Conservation (phyloP, 305 asterid species). For the Caryopteris hybrid region DNA sequence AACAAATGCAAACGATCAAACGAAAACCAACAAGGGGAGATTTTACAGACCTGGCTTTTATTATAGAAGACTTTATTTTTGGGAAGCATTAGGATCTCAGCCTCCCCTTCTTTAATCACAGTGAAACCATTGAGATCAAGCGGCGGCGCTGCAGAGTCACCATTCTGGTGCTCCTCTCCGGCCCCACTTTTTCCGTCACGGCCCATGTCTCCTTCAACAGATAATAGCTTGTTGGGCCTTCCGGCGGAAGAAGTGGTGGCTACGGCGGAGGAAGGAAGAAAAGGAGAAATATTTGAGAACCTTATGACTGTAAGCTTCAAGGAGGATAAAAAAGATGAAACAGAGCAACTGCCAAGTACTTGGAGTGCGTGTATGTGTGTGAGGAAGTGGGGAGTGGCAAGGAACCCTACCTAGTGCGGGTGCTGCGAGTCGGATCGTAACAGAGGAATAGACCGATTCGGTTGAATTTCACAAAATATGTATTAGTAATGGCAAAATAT, state of each 20-base stretch:
- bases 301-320: too few species aligned
- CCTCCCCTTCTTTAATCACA: constrained; percentile 84
- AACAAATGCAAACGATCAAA: too few species aligned
- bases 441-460: too few species aligned
- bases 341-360: too few species aligned
- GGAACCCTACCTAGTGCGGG: too few species aligned
- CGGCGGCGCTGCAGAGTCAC: constrained; percentile 24
- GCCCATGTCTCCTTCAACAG: constrained; percentile 34
- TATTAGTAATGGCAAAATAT: too few species aligned
- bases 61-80: constrained; percentile 85
- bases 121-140: constrained; percentile 61
- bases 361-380: too few species aligned
- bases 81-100: constrained; percentile 89
- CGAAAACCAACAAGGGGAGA: neutral
- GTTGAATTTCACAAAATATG: too few species aligned
- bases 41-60: constrained; percentile 68
- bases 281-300: too few species aligned
- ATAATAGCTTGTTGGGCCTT: neutral
- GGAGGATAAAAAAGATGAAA: neutral
- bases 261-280: constrained; percentile 9
- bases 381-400: too few species aligned
- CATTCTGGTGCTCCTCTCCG: constrained; percentile 31
- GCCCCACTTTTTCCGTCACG: constrained; percentile 32
- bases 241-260: constrained; percentile 8
- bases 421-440: too few species aligned